Base-by-base conservation (phyloP, 2,329 filamentous ascomycete species). In the Scedosporium dehoogii region DNA sequence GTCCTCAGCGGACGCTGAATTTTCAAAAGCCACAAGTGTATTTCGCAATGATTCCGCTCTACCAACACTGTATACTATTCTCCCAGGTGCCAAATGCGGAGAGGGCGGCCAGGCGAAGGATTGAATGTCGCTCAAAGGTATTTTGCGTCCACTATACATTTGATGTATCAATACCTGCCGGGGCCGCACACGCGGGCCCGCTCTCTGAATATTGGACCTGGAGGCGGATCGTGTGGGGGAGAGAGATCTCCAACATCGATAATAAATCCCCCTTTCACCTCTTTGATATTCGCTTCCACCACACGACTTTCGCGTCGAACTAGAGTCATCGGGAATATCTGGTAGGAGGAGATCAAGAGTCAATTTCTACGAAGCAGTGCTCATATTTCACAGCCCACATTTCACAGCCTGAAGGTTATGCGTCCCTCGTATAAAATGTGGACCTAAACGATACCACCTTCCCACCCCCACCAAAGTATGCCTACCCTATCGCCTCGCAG, bases 401-500 rank as follows among this genome's bases (percentile, higher is more conserved):
- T 38, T 38, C 33, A 38, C 33, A 38, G 33, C 33, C 33, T 14
- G 33, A 38, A 12, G 9, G 33, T 12, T 38, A 38, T 38, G 33
- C 12, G 14, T 23, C 21, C 18, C 51, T 55, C 51, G 12, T 18
- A 18, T 23, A 55, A 23, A 18, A 55, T 55, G 51, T 55, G 51
- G 51, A 55, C 51, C 51, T 55, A 55, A 38, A 55, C 51, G 51
- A 55, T 23, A 55, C 51, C 51, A 55, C 51, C 51, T 23, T 55
- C 51, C 51, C 23, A 23, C 18, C 51, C 51, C 51, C 51, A 18
- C 18, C 51, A 18, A 55, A 27, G 51, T 55, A 55, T 55, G 51
- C 23, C 51, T 55, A 55, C 51, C 51, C 23, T 55, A 55, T 55
- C 51, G 51, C 51, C 51, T 55, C 29, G 51, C 51, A 55, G 18